phyloP scores from a whole-genome alignment of 2,329 filamentous ascomycete genomes.

The Bisporella sp. region DNA sequence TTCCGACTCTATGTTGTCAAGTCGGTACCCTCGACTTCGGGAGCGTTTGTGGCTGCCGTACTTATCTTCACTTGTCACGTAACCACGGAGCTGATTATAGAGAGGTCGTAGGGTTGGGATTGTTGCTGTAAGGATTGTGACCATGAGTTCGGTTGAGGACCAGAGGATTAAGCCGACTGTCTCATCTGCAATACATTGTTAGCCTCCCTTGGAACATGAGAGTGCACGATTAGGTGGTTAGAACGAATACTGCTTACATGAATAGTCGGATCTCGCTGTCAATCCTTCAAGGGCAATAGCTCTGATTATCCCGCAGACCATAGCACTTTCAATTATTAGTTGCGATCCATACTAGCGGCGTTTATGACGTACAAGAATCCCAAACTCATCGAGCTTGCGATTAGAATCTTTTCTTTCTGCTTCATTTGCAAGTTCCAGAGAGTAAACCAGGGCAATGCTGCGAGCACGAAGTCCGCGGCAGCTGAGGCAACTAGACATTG shows the following conservation, averaged over 20 bases:
- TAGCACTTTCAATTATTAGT: neutral
- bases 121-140: conserved; percentile 26
- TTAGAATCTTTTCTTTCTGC: conserved; percentile 30
- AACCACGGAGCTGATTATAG: conserved; percentile 5
- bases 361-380: conserved; percentile 24
- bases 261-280: conserved; percentile 4
- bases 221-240: too few relatives aligned
- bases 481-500: neutral
- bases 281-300: conserved; percentile 1
- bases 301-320: conserved; percentile 5
- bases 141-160: conserved; percentile 31
- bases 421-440: conserved; percentile 30
- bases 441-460: conserved; percentile 32
- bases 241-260: neutral
- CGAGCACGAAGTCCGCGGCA: conserved; percentile 29
- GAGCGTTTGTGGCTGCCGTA: neutral
- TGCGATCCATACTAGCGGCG: neutral
- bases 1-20: neutral
- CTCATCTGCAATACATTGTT: conserved; percentile 4
- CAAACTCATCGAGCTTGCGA: conserved; percentile 31
- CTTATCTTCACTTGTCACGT: neutral
- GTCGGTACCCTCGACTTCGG: neutral
- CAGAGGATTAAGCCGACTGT: conserved; percentile 37
- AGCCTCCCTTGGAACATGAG: too few relatives aligned
- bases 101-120: conserved; percentile 24